These are phyloP conservation scores for Aspergillus ruber DNA, from an alignment of 2,329 filamentous ascomycete genomes.

Conservation along the genomic window DNA sequence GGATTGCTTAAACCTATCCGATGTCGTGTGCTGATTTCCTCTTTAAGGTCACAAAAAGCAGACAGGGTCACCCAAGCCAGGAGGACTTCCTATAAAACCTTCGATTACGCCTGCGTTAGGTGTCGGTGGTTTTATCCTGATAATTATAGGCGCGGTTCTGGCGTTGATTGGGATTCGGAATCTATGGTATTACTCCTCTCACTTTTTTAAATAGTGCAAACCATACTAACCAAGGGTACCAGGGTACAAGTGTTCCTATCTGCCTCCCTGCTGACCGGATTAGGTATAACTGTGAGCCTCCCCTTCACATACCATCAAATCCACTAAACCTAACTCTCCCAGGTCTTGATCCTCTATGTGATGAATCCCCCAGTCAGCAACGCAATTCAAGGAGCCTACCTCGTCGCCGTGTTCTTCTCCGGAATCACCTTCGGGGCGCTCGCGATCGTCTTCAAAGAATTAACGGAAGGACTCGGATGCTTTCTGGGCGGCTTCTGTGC, in stretches of 20 bases:
- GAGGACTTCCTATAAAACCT: conserved; percentile 63
- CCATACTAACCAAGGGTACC: conserved; percentile 9
- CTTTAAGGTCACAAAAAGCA: conserved; percentile 1
- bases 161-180: conserved; percentile 77
- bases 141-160: conserved; percentile 65
- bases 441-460: conserved; percentile 72
- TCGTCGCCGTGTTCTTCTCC: conserved; percentile 69
- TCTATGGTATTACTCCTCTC: conserved; percentile 44
- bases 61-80: conserved; percentile 17
- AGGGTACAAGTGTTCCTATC: conserved; percentile 72
- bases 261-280: conserved; percentile 62
- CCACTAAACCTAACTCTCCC: neutral
- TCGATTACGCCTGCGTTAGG: conserved; percentile 73
- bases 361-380: conserved; percentile 71
- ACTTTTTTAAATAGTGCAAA: neutral
- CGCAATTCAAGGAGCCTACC: conserved; percentile 76
- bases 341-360: conserved; percentile 76
- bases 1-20: neutral
- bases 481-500: conserved; percentile 79
- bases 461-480: conserved; percentile 79
- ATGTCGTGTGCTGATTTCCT: neutral
- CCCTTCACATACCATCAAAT: neutral
- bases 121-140: conserved; percentile 68
- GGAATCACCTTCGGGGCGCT: conserved; percentile 67
- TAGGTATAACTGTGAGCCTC: conserved; percentile 59